A percentile compares a stretch with the other conserved stretches of the same genome.
These are phyloP conservation scores for Cladosporium sp. DNA, from an alignment of 2,329 filamentous ascomycete species.

Conservation along the genomic window DNA sequence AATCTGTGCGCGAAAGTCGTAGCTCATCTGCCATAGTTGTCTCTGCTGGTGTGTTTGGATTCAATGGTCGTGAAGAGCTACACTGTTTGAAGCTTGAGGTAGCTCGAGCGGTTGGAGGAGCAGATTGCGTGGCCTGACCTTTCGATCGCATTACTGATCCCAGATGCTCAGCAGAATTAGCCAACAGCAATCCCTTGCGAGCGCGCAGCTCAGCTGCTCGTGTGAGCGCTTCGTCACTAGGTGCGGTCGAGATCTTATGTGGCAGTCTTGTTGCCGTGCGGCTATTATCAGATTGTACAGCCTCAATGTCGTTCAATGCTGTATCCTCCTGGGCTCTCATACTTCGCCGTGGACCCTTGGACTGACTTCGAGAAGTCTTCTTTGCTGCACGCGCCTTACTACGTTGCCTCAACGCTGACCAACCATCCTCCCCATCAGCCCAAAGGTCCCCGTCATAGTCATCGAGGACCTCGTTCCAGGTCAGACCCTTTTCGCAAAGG, in stretches of 20 bases:
- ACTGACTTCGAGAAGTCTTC: neutral
- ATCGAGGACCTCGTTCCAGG: constrained; percentile 5
- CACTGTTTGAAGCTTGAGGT: constrained; percentile 1
- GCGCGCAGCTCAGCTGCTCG: constrained; percentile 16
- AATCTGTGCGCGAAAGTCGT: constrained; percentile 5
- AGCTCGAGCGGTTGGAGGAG: constrained; percentile 3
- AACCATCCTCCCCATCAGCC: constrained; percentile 17
- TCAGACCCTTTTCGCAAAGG: constrained; percentile 9
- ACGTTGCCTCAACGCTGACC: constrained; percentile 12
- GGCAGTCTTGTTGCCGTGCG: neutral
- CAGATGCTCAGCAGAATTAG: neutral
- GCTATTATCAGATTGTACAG: neutral
- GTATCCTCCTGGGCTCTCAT: neutral
- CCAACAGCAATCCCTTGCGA: neutral
- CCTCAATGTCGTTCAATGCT: neutral
- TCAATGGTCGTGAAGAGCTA: neutral
- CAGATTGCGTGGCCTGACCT: neutral
- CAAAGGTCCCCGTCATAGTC: constrained; percentile 9
- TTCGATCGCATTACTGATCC: neutral
- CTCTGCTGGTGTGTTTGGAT: constrained; percentile 2
- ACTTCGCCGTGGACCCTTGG: neutral
- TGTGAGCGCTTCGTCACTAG: constrained; percentile 17
- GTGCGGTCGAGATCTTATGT: constrained; percentile 13
- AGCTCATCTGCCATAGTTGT: constrained; percentile 11
- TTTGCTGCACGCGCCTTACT: neutral